Percentiles rank a stretch among this genome's conserved stretches.
These are phyloP conservation scores for Lactarius tabidus DNA, from an alignment of 768 basidiomycete species.

Conservation along the genomic window DNA sequence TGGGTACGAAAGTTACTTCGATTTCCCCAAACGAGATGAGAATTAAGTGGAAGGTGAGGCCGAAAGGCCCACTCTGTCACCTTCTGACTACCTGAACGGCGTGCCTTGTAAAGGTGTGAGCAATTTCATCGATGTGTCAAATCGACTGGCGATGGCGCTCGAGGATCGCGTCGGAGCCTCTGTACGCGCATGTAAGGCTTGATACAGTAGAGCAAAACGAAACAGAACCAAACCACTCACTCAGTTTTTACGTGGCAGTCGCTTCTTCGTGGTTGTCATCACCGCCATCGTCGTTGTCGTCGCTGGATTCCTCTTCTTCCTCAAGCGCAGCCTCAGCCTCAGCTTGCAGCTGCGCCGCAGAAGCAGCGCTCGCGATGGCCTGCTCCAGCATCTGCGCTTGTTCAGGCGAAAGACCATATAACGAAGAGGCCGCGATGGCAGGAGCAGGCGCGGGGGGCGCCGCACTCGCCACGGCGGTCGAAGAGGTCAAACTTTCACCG, in stretches of 20 bases:
- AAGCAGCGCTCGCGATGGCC: slow-evolving; percentile 70
- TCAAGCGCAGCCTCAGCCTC: slow-evolving; percentile 75
- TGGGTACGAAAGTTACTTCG: neutral
- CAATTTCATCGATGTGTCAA: neutral
- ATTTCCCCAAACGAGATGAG: neutral
- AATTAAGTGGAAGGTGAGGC: neutral
- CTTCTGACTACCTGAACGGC: neutral
- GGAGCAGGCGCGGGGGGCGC: slow-evolving; percentile 1
- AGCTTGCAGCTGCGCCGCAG: slow-evolving; percentile 71
- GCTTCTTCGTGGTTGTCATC: neutral
- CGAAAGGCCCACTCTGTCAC: neutral
- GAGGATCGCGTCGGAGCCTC: neutral
- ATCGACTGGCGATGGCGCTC: neutral
- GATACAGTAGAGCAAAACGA: neutral
- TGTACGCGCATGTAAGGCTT: neutral
- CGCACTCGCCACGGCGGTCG: slow-evolving; percentile 8
- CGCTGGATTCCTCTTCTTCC: slow-evolving; percentile 52
- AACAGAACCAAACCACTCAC: neutral
- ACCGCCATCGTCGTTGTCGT: slow-evolving; percentile 33
- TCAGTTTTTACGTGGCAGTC: neutral
- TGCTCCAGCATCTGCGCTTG: slow-evolving; percentile 65
- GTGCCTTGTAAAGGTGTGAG: neutral
- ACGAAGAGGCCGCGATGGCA: slow-evolving; percentile 38
- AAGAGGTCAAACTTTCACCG: slow-evolving; percentile 12
- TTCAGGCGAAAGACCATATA: slow-evolving; percentile 70